Conservation (phyloP, 1,139 yeast species). For the Scheffersomyces quercinus region DNA sequence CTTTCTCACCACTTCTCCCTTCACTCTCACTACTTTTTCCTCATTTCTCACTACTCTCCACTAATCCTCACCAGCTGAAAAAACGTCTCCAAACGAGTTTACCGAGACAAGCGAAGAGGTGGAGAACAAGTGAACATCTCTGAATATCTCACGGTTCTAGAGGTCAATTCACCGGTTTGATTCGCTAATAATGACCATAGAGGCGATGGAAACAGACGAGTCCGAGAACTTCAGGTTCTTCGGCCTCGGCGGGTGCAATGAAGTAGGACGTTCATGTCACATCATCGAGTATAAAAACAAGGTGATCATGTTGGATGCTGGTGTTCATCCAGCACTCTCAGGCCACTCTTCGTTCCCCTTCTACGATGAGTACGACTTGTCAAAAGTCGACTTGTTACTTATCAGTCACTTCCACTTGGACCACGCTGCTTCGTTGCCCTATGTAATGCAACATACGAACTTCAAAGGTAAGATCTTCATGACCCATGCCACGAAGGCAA, state of each 20-base stretch:
- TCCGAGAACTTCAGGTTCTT: conserved; percentile 66
- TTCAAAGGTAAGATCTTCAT: conserved; percentile 94
- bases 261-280: conserved; percentile 96
- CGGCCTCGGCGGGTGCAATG: conserved; percentile 99
- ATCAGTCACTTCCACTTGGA: conserved; percentile 96
- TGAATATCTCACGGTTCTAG: no score
- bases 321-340: conserved; percentile 92
- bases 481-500: conserved; percentile 99
- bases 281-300: conserved; percentile 89
- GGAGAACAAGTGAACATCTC: no score
- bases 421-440: conserved; percentile 97
- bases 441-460: conserved; percentile 95
- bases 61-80: no score
- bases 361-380: conserved; percentile 89
- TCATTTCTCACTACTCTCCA: no score
- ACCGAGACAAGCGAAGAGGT: background rate
- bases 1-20: no score
- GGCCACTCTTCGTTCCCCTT: conserved; percentile 93
- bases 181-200: conserved; percentile 3
- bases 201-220: conserved; percentile 15
- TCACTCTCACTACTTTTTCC: no score
- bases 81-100: background rate
- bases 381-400: conserved; percentile 80
- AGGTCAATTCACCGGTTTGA: no score
- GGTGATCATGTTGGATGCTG: conserved; percentile 97